A percentile compares a stretch with the other conserved stretches of the same genome.
These are phyloP conservation scores for Cryphonectria radicalis DNA, from an alignment of 2,329 filamentous ascomycete species.

Conservation along the genomic window DNA sequence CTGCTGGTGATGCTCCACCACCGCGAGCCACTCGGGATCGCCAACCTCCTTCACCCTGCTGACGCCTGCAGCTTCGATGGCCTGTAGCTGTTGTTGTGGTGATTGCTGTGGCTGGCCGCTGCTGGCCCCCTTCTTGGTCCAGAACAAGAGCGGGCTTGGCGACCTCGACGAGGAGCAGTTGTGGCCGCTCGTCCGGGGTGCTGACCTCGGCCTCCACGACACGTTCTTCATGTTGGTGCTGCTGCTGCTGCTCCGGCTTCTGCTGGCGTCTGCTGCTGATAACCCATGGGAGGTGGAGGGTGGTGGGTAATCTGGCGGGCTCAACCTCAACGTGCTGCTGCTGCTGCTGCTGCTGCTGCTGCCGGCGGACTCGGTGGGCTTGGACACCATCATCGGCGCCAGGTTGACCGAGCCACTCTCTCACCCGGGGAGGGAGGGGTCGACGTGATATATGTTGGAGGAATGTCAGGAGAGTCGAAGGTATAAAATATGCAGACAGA, in stretches of 20 bases:
- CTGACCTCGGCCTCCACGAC: constrained; percentile 28
- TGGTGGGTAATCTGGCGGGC: neutral
- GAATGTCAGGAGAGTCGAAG: neutral
- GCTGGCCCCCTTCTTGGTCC: constrained; percentile 18
- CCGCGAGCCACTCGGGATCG: neutral
- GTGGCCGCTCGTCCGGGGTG: constrained; percentile 18
- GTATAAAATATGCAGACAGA: neutral
- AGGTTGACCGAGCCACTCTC: constrained; percentile 7
- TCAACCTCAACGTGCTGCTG: neutral
- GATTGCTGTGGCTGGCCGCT: neutral
- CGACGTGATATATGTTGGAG: neutral
- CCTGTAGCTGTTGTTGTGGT: neutral
- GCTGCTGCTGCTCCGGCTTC: neutral
- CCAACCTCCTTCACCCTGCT: constrained; percentile 5
- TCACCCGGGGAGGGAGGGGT: neutral
- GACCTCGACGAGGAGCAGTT: constrained; percentile 5
- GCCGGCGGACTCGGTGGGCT: neutral
- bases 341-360: neutral
- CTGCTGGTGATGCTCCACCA: neutral
- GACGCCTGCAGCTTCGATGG: constrained; percentile 5
- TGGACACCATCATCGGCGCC: constrained; percentile 9
- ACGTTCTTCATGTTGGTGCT: constrained; percentile 8
- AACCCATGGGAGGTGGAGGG: neutral
- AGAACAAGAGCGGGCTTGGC: constrained; percentile 21
- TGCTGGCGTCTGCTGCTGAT: neutral